Conservation (phyloP, 176 grass and related monocot species). For the Phoenix roebelenii region DNA sequence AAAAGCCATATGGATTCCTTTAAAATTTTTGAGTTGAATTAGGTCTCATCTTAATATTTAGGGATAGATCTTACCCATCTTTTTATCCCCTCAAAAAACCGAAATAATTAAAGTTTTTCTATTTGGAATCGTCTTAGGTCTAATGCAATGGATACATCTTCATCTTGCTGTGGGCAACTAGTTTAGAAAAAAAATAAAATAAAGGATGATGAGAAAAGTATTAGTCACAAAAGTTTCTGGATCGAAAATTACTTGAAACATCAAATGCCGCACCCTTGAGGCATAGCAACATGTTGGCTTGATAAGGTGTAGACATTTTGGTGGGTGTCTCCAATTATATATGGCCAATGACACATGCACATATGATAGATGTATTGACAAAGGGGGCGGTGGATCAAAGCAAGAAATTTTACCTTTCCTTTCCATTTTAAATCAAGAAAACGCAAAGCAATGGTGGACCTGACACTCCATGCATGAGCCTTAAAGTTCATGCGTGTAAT, state of each 20-base stretch:
- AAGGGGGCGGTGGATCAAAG: background rate
- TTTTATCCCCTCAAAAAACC: no score
- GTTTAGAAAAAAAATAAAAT: constrained; percentile 9
- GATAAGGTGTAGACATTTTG: constrained; percentile 2
- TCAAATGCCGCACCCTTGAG: background rate
- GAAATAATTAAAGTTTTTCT: no score
- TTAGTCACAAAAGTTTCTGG: background rate
- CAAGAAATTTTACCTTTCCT: no score
- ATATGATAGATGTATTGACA: constrained; percentile 16
- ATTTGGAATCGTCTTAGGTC: no score
- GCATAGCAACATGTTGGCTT: background rate
- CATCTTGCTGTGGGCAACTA: constrained; percentile 20
- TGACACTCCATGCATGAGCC: no score
- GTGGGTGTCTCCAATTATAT: constrained; percentile 13
- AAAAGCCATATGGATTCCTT: constrained; percentile 21
- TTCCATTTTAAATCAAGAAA: no score
- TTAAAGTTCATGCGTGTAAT: no score
- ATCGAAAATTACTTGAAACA: background rate
- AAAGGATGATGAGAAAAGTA: no score
- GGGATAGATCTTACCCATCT: no score
- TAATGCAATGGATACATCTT: constrained; percentile 14
- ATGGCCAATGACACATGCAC: background rate
- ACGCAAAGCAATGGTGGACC: no score
- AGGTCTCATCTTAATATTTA: no score
- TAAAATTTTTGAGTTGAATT: constrained; percentile 12